Percentiles rank a stretch among this genome's conserved stretches.
These are phyloP conservation scores for Brachypodium distachyon DNA, from an alignment of 202 grass and related monocot genomes.

Conservation along the genomic window DNA sequence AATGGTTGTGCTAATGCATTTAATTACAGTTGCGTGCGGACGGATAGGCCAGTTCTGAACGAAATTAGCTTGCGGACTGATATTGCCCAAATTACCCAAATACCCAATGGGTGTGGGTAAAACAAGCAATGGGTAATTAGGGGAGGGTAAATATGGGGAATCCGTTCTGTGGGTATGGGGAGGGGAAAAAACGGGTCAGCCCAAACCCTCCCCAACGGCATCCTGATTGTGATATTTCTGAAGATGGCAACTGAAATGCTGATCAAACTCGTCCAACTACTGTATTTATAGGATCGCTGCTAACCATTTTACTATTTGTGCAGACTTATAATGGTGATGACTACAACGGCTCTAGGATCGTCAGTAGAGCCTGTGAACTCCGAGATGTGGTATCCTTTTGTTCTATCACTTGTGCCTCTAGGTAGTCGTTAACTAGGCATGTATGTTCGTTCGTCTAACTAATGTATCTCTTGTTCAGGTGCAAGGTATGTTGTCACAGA, in stretches of 20 bases:
- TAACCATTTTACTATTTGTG: conserved; percentile 3
- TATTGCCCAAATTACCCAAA: too few species aligned
- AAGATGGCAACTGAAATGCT: background rate
- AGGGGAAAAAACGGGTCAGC: too few species aligned
- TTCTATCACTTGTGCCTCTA: background rate
- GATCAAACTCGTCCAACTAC: background rate
- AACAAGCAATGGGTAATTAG: too few species aligned
- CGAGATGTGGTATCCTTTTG: conserved; percentile 75
- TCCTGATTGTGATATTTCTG: background rate
- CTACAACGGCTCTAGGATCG: conserved; percentile 85
- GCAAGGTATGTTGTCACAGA: conserved; percentile 94
- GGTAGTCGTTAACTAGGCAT: background rate
- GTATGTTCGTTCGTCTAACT: background rate
- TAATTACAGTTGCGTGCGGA: too few species aligned
- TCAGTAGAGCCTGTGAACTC: conserved; percentile 96
- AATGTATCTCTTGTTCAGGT: conserved; percentile 38
- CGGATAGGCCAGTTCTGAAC: too few species aligned
- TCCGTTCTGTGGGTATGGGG: too few species aligned
- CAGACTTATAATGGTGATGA: conserved; percentile 90
- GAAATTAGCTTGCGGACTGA: too few species aligned
- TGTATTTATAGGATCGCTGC: background rate
- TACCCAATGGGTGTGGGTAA: too few species aligned
- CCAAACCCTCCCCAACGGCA: too few species aligned
- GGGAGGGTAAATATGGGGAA: too few species aligned
- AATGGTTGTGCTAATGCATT: too few species aligned